A percentile compares a stretch with the other conserved stretches of the same genome.
phyloP scores from a whole-genome alignment of 225 moss, liverwort and hornwort genomes.

The Pseudisothecium myosuroides region DNA sequence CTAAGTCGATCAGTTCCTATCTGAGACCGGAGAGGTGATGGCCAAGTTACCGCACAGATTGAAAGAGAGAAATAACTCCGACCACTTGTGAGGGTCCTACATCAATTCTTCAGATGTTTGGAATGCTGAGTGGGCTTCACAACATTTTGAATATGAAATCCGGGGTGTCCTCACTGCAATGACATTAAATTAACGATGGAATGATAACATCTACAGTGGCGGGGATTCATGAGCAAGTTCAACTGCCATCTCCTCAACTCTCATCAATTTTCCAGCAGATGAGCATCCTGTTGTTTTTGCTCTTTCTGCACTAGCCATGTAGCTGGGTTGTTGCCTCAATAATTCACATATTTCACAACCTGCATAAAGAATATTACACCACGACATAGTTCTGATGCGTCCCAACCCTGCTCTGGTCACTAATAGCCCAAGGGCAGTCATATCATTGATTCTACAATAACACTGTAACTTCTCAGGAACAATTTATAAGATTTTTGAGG shows the following conservation, averaged over 20 bases:
- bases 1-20: not conserved
- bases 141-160: not conserved
- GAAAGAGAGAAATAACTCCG: not conserved
- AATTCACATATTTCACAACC: not conserved
- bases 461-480: not conserved
- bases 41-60: not conserved
- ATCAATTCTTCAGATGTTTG: not conserved
- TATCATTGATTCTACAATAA: not conserved
- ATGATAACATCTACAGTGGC: not conserved
- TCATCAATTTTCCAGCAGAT: not conserved
- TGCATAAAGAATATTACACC: not conserved
- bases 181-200: too few species aligned
- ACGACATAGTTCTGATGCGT: not conserved
- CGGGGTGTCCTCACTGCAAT: not conserved
- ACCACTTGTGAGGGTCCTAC: not conserved
- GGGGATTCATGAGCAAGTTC: not conserved
- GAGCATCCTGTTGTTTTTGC: not conserved
- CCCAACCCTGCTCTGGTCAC: not conserved
- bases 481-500: not conserved
- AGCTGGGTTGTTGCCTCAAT: not conserved
- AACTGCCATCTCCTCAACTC: not conserved
- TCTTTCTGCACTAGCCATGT: not conserved
- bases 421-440: not conserved
- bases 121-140: not conserved
- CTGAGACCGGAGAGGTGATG: too few species aligned